Base-by-base conservation (phyloP, 495 filamentous ascomycete species). In the Lichina pygmaea region DNA sequence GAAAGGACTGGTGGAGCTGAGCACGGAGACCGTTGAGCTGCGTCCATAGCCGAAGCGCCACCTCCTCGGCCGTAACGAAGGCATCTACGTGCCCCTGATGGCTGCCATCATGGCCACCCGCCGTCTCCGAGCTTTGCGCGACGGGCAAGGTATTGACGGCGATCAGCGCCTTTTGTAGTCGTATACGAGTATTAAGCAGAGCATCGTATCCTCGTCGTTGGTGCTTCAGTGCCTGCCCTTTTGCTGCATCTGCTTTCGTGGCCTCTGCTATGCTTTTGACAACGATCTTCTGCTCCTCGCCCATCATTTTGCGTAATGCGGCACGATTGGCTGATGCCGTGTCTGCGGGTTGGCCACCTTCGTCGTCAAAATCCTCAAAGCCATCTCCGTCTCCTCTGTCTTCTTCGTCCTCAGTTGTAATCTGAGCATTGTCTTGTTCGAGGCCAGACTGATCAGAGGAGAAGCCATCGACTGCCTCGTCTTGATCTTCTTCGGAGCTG, bases 41-140 rank as follows among this genome's bases (percentile, higher is more conserved):
- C 50, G 78, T 86, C 77, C 83, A 93, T 39, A 97, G 68, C 40
- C 75, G 75, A 24, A 93, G 59, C 0, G 85, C 89, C n/a, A 86
- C 86, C 15, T 70, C 67, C 61, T 95, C 89, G 8, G 86, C 91
- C 16, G 53, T 52, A 24, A 60, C 50, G 6, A 62, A 58, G 7
- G 56, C 51, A 6, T 71, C 65, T 8, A 52, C 52, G 32, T 24
- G 24, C 24, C 24, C 24, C 24, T 24, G 24, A 24, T 24, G 2
- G 24, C 24, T 24, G 24, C 24, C 4, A 24, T 24, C 24, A 24
- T 24, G 24, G 1, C 24, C 24, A 24, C 24, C 24, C 24, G 24
- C 4, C 24, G 24, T 24, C 24, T 24, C 24, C 24, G 24, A 24
- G 24, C 24, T 24, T 24, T 24, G 24, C 24, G 24, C 24, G 24